A percentile compares a stretch with the other conserved stretches of the same genome.
phyloP scores from a whole-genome alignment of 140 eudicot genomes.

The Erigeron philadelphicus region DNA sequence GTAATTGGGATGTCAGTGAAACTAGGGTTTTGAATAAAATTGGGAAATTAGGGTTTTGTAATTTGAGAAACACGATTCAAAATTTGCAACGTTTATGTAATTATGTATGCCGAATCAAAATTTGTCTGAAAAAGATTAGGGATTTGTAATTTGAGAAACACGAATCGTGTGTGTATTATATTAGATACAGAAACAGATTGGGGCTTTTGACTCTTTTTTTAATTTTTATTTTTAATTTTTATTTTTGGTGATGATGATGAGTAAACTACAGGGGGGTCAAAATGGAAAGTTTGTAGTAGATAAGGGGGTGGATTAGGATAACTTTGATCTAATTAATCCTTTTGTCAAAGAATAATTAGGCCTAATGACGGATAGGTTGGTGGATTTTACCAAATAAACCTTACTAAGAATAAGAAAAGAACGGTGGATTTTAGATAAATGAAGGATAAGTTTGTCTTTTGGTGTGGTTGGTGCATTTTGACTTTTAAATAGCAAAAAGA shows the following conservation, averaged over 20 bases:
- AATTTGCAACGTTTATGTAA: neutral
- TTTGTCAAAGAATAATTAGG: neutral
- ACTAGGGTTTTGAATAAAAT: slow-evolving; percentile 37
- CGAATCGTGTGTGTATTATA: slow-evolving; percentile 37
- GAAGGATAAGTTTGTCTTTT: slow-evolving; percentile 3
- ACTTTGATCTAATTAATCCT: neutral
- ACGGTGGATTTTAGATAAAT: neutral
- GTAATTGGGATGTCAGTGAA: slow-evolving; percentile 31
- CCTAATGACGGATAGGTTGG: slow-evolving; percentile 2
- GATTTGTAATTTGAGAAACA: slow-evolving; percentile 37
- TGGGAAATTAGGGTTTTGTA: slow-evolving; percentile 18
- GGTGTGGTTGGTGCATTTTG: slow-evolving; percentile 7
- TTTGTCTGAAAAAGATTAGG: slow-evolving; percentile 29
- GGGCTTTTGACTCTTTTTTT: slow-evolving; percentile 35
- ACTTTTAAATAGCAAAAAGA: slow-evolving; percentile 20
- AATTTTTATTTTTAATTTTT: neutral
- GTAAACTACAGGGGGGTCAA: slow-evolving; percentile 20
- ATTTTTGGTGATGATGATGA: slow-evolving; percentile 18
- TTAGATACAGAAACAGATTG: slow-evolving; percentile 35
- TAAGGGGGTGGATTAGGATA: neutral
- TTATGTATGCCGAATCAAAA: slow-evolving; percentile 15
- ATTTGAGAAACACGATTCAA: too few relatives aligned
- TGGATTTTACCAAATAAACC: slow-evolving; percentile 8
- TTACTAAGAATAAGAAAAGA: neutral
- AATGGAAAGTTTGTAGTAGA: neutral